These are phyloP conservation scores for Mycogone perniciosa DNA, from an alignment of 2,329 filamentous ascomycete genomes.

Conservation along the genomic window DNA sequence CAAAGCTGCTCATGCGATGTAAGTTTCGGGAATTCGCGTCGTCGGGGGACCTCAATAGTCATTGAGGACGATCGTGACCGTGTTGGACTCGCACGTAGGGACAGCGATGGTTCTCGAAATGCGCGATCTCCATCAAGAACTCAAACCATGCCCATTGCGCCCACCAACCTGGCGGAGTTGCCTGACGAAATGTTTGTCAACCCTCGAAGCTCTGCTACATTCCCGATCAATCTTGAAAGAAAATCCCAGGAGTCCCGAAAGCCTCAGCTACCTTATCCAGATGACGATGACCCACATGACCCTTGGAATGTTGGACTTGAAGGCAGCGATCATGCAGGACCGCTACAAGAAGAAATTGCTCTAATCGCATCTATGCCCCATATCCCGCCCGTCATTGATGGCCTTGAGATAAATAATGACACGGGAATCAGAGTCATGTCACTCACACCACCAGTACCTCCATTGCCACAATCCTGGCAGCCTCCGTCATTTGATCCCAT, in stretches of 20 bases:
- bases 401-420: background rate
- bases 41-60: background rate
- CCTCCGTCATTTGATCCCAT: conserved; percentile 39
- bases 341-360: conserved; percentile 1
- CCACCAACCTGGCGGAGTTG: conserved; percentile 19
- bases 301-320: conserved; percentile 19
- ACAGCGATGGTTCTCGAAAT: conserved; percentile 9
- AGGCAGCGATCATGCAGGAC: background rate
- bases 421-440: background rate
- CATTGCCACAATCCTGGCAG: conserved; percentile 36
- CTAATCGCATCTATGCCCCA: conserved; percentile 21
- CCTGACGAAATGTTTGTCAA: conserved; percentile 5
- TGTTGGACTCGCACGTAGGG: conserved; percentile 20
- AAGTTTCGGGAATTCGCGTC: background rate
- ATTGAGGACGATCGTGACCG: conserved; percentile 29
- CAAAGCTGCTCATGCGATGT: conserved; percentile 37
- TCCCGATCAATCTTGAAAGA: conserved; percentile 22
- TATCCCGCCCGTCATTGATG: conserved; percentile 10
- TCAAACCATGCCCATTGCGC: conserved; percentile 27
- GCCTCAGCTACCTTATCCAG: conserved; percentile 31
- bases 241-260: conserved; percentile 18
- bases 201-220: conserved; percentile 26
- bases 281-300: conserved; percentile 27
- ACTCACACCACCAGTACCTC: conserved; percentile 8
- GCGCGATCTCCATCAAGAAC: conserved; percentile 30